A percentile compares a stretch with the other conserved stretches of the same genome.
These are phyloP conservation scores for Epichloe gansuensis DNA, from an alignment of 2,329 filamentous ascomycete species.

Conservation along the genomic window DNA sequence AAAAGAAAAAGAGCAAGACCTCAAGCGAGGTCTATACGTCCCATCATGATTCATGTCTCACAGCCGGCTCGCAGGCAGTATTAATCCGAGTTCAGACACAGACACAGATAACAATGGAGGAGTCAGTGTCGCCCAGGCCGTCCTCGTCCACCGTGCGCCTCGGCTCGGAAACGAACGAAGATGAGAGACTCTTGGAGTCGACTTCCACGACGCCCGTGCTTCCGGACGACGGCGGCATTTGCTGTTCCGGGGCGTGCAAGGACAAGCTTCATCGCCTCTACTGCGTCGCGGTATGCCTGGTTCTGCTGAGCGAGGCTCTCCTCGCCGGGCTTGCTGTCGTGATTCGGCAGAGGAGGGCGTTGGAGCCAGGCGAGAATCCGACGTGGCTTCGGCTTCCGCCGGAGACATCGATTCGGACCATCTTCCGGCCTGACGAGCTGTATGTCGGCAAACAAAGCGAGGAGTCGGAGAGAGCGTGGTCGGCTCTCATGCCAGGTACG, in stretches of 20 bases:
- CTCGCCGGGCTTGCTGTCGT: not conserved
- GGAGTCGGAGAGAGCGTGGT: not conserved
- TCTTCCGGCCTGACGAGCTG: not conserved
- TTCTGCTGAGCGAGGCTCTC: not conserved
- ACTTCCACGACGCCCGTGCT: not conserved
- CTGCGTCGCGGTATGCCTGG: not conserved
- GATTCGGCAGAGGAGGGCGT: not conserved
- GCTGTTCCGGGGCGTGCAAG: not conserved
- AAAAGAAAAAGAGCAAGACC: too few species aligned
- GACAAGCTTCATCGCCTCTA: not conserved
- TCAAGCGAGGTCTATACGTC: too few species aligned
- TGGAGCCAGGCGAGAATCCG: not conserved
- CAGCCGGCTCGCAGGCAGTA: not conserved
- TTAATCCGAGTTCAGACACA: not conserved
- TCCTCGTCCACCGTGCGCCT: not conserved
- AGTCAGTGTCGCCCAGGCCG: not conserved
- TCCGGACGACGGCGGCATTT: not conserved
- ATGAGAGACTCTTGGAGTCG: not conserved
- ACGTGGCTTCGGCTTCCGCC: conserved; percentile 1
- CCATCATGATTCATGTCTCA: not conserved
- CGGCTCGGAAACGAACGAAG: not conserved
- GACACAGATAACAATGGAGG: not conserved
- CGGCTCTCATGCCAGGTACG: conserved; percentile 1
- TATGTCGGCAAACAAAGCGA: not conserved
- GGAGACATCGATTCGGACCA: not conserved